Evolutionary conservation across 1,284 basidiomycete species (phyloP).

Genomic region (Coniferiporia sulphurascens): DNA sequence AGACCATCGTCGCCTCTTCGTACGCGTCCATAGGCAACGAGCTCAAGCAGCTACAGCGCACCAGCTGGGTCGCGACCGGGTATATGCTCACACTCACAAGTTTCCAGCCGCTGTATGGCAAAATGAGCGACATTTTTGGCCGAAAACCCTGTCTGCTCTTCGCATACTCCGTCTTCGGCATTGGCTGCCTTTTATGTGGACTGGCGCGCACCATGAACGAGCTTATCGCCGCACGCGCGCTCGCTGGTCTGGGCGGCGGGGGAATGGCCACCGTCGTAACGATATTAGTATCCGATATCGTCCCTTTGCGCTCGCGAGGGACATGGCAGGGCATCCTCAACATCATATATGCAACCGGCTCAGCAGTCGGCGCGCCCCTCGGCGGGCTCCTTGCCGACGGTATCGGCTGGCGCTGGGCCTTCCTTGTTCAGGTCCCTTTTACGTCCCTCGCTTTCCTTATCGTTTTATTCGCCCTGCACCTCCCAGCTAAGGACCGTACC

Average conservation of each 20-base stretch:
- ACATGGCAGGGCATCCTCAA: conserved; percentile 62
- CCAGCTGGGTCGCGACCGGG: conserved; percentile 61
- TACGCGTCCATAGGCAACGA: conserved; percentile 62
- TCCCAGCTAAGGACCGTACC: conserved; percentile 35
- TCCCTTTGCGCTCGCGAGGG: conserved; percentile 52
- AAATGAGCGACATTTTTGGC: conserved; percentile 63
- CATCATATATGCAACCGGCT: conserved; percentile 51
- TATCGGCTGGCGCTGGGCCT: conserved; percentile 64
- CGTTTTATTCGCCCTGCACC: conserved; percentile 45
- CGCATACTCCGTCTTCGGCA: conserved; percentile 48
- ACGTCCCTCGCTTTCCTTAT: conserved; percentile 46
- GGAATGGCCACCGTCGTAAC: conserved; percentile 59
- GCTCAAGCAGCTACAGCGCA: conserved; percentile 56
- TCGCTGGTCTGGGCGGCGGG: conserved; percentile 60
- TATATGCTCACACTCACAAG: conserved; percentile 58
- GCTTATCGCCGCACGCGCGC: conserved; percentile 49
- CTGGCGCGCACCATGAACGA: conserved; percentile 50
- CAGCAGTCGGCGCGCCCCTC: conserved; percentile 51
- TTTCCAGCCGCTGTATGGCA: conserved; percentile 64
- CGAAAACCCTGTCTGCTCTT: conserved; percentile 53
- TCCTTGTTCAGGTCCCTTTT: conserved; percentile 54
- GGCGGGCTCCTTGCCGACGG: conserved; percentile 55
- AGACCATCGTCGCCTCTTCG: conserved; percentile 54
- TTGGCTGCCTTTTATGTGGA: conserved; percentile 52
- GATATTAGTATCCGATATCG: conserved; percentile 59